Evolutionary conservation across 495 filamentous ascomycete species (phyloP).

Genomic region (Hypomontagnella submonticulosa): DNA sequence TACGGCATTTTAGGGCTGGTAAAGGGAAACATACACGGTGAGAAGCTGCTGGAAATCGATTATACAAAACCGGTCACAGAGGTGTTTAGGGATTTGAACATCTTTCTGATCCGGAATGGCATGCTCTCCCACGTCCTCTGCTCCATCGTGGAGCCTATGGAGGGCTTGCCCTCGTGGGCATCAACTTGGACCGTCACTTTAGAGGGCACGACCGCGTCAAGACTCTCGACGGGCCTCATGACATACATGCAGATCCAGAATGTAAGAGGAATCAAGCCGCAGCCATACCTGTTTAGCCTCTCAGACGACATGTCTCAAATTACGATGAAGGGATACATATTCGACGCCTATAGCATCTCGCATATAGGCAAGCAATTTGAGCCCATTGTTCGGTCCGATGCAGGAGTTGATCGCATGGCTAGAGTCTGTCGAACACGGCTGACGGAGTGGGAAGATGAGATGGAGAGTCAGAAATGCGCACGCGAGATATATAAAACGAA

Average conservation of each 20-base stretch:
- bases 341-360: conserved; percentile 1
- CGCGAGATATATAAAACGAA: conserved; percentile 8
- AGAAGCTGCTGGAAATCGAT: conserved; percentile 22
- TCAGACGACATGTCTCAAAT: conserved; percentile 10
- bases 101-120: conserved; percentile 16
- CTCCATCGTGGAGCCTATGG: conserved; percentile 8
- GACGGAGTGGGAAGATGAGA: conserved; percentile 22
- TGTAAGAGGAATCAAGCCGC: background rate
- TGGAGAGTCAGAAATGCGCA: conserved; percentile 12
- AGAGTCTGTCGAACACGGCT: background rate
- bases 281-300: conserved; percentile 3
- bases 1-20: conserved; percentile 24
- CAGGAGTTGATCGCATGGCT: background rate
- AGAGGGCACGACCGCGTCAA: conserved; percentile 13
- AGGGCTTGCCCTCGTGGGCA: conserved; percentile 25
- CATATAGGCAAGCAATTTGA: conserved; percentile 15
- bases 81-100: conserved; percentile 18
- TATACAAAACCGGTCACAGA: conserved; percentile 23
- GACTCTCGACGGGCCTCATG: conserved; percentile 8
- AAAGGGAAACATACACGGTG: background rate
- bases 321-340: conserved; percentile 11
- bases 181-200: conserved; percentile 9
- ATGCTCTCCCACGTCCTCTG: conserved; percentile 23
- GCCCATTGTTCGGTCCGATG: background rate
- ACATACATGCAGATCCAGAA: conserved; percentile 16